Evolutionary conservation across 1,284 basidiomycete species (phyloP).

Genomic region (Mycena citricolor): DNA sequence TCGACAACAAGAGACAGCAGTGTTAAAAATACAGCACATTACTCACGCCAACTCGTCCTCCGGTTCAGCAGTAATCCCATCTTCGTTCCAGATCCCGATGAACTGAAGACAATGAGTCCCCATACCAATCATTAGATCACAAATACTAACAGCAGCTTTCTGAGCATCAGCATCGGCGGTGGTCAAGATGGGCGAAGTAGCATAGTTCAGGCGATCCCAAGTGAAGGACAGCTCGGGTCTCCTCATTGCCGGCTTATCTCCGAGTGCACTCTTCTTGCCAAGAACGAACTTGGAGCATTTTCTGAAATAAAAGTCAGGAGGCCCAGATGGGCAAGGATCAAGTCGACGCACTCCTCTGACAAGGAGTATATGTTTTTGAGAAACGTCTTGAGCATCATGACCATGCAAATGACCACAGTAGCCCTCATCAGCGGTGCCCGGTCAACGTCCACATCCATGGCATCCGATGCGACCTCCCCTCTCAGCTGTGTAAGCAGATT

Average conservation of each 20-base stretch:
- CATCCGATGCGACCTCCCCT: constrained; percentile 23
- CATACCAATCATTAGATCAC: background rate
- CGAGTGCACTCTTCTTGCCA: constrained; percentile 83
- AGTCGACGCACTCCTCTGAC: constrained; percentile 75
- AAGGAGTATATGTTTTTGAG: constrained; percentile 80
- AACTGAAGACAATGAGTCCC: constrained; percentile 47
- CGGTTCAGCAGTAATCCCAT: constrained; percentile 72
- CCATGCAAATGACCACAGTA: constrained; percentile 76
- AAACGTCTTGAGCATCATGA: constrained; percentile 82
- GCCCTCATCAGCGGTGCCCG: constrained; percentile 52
- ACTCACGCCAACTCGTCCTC: constrained; percentile 47
- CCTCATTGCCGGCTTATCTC: constrained; percentile 75
- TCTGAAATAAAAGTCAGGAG: constrained; percentile 39
- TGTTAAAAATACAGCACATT: too few relatives aligned
- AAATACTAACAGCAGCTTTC: constrained; percentile 50
- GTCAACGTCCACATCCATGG: constrained; percentile 27
- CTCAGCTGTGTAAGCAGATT: constrained; percentile 66
- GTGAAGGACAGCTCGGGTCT: constrained; percentile 61
- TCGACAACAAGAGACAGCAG: too few relatives aligned
- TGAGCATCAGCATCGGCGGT: constrained; percentile 59
- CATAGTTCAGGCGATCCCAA: constrained; percentile 74
- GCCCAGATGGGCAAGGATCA: constrained; percentile 4
- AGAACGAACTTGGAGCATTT: constrained; percentile 85
- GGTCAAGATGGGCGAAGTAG: constrained; percentile 55
- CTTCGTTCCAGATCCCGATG: constrained; percentile 77